Evolutionary conservation across 306 rosid species (phyloP), one percentile per base, ranked within the genome.

Genomic region (Corylus heterophylla): DNA sequence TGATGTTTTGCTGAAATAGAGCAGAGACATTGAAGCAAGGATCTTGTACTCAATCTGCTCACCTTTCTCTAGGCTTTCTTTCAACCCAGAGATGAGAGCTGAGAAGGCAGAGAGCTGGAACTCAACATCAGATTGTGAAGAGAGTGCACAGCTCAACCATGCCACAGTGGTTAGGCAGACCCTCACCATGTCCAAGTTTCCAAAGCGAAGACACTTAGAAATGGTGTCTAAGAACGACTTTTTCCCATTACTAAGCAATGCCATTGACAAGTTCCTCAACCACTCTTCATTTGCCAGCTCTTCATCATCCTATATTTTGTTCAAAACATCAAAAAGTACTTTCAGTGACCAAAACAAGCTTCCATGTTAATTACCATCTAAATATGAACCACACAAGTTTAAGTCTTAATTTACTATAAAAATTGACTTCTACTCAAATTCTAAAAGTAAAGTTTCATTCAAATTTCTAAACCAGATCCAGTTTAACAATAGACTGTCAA

Each of bases 111-210:
- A 74, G 83, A 88, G 87, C 79, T 88, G 90, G 76, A 85, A 83
- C 82, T 85, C 93, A 27, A 85, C 81, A 76, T 83, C 75, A 39
- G 80, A 44, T 49, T 66, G 79, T 11, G 59, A 73, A 55, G 86
- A 79, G 7, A 91, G 88, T 74, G 91, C 82, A 54, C 74, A 82
- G 88, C 96, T 92, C 91, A 92, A 83, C 98, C 97, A 94, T 74
- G 88, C 86, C 69, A 82, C 78, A 2, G 91, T 88, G 29, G 80
- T 76, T 67, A 94, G 80, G 75, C 92, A 88, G 47, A 74, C 75
- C 69, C 81, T 82, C 67, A 85, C 90, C 85, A 94, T 78, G 54
- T 91, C 89, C 77, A 71, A 61, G 80, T 85, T 83, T 77, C 74
- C 77, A 63, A 87, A 88, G 31, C 83, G 85, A 73, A 93, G 68